A percentile compares a stretch with the other conserved stretches of the same genome.
These are phyloP conservation scores for Lactifluus echinatus DNA, from an alignment of 768 basidiomycete species.

Conservation along the genomic window DNA sequence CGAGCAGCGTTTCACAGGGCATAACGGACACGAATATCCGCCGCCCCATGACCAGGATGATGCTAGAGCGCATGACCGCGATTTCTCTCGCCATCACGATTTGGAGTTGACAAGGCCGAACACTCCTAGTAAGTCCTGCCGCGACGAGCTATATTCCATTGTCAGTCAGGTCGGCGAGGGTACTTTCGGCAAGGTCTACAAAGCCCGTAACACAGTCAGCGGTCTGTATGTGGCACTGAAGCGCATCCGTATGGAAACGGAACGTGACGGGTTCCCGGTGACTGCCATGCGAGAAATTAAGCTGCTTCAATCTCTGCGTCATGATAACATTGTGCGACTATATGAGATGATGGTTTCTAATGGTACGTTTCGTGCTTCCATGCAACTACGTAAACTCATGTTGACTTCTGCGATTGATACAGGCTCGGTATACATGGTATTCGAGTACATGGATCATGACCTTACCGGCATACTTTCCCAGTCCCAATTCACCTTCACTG, in stretches of 20 bases:
- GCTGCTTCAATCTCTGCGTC: constrained; percentile 82
- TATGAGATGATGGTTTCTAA: constrained; percentile 99
- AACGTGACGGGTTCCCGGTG: constrained; percentile 96
- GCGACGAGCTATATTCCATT: constrained; percentile 69
- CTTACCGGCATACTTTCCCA: constrained; percentile 91
- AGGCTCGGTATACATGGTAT: constrained; percentile 99
- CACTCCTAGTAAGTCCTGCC: constrained; percentile 15
- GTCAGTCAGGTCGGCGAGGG: constrained; percentile 95
- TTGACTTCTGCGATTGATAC: background rate
- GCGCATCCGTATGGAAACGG: constrained; percentile 95
- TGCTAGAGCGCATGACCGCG: background rate
- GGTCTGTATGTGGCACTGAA: constrained; percentile 82
- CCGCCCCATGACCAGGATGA: constrained; percentile 9
- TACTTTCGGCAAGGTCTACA: constrained; percentile 97
- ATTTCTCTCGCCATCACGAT: constrained; percentile 9
- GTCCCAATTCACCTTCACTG: constrained; percentile 74
- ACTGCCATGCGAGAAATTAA: constrained; percentile 99
- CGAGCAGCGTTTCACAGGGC: constrained; percentile 10
- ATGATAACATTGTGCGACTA: constrained; percentile 81
- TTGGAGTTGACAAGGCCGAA: constrained; percentile 13
- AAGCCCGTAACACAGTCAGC: constrained; percentile 78
- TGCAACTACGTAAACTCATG: constrained; percentile 8
- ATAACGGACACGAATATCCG: constrained; percentile 16
- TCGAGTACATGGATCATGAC: constrained; percentile 99
- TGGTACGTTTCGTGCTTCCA: constrained; percentile 41